Base-by-base conservation (phyloP, 1,284 basidiomycete genomes). In the Ustilago curta region DNA sequence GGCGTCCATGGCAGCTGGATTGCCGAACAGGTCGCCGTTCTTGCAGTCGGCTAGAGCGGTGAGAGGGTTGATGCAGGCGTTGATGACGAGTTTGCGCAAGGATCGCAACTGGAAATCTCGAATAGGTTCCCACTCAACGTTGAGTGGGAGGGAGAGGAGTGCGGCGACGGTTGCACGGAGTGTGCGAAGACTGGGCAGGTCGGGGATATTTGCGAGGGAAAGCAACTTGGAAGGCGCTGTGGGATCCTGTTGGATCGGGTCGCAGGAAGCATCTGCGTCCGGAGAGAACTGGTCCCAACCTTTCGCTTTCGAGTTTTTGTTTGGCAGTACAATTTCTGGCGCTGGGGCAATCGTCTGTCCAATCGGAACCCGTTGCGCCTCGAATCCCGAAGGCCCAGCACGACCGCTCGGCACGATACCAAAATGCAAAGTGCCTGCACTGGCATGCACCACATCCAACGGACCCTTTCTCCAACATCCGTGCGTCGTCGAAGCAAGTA, bases 31-130 rank as follows among this genome's bases (percentile, higher is more conserved):
- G 0, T 91, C 89, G 19, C 94, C 94, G 80, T 97, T 97, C 59
- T 89, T 88, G 78, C 94, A 92, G 48, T 90, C 89, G 66, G 94
- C 87, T 18, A 97, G 85, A 0, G 93, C 92, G 0, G 94, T 94
- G 70, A 98, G 88, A 0, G 95, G 91, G 82, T 97, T 96, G 86
- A 98, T 90, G 80, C 91, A 89, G 14, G 91, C 88, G 84, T 97
- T 95, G 73, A 93, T 89, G 35, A 92, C 93, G 56, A 97, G 87
- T 86, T 96, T 97, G 71, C 90, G 90, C 32, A 93, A 89, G 85
- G 95, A 89, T 7, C 88, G 87, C 32, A 91, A 86, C 72, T 94
- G 91, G 21, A 96, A 85, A 18, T 91, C 88, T 1, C 89, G 87
- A 74, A 93, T 90, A 0, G 92, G 89, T 29, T 88, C 87, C 90